These are phyloP conservation scores for Fusarium sp. DNA, from an alignment of 2,329 filamentous ascomycete species.

Conservation along the genomic window DNA sequence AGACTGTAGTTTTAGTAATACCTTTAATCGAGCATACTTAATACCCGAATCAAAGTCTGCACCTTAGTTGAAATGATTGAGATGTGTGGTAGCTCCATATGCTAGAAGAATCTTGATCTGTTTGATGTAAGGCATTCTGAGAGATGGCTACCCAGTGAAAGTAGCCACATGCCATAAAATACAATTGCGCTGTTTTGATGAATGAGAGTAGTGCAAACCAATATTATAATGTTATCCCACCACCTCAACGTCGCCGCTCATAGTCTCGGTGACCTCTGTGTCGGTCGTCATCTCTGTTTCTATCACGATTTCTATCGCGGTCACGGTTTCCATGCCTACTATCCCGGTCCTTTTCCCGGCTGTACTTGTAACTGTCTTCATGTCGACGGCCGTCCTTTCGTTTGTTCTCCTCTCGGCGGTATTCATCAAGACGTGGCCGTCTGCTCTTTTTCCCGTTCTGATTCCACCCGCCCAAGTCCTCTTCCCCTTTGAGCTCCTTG, in stretches of 20 bases:
- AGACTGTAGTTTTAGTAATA: constrained; percentile 34
- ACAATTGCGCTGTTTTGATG: constrained; percentile 2
- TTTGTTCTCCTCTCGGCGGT: constrained; percentile 58
- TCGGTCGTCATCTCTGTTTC: constrained; percentile 37
- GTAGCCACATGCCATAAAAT: not conserved
- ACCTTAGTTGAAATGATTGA: not conserved
- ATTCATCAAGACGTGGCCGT: constrained; percentile 62
- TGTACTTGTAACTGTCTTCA: constrained; percentile 61
- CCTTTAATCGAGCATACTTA: constrained; percentile 13
- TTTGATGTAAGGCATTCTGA: constrained; percentile 6
- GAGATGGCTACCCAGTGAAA: constrained; percentile 1
- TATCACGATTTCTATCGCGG: constrained; percentile 20
- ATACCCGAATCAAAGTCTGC: not conserved
- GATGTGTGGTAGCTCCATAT: not conserved
- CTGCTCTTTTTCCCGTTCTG: constrained; percentile 68
- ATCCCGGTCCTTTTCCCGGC: constrained; percentile 56
- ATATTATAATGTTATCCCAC: not conserved
- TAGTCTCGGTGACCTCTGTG: constrained; percentile 41
- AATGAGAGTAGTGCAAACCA: not conserved
- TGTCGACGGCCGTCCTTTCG: constrained; percentile 57
- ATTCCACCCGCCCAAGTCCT: constrained; percentile 85
- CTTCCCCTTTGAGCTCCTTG: constrained; percentile 77
- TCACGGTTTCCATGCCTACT: constrained; percentile 49
- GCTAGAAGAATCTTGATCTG: constrained; percentile 10
- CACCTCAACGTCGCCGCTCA: constrained; percentile 40